Conservation (phyloP, 306 rosid genomes). For the Hylodesmum podocarpum region DNA sequence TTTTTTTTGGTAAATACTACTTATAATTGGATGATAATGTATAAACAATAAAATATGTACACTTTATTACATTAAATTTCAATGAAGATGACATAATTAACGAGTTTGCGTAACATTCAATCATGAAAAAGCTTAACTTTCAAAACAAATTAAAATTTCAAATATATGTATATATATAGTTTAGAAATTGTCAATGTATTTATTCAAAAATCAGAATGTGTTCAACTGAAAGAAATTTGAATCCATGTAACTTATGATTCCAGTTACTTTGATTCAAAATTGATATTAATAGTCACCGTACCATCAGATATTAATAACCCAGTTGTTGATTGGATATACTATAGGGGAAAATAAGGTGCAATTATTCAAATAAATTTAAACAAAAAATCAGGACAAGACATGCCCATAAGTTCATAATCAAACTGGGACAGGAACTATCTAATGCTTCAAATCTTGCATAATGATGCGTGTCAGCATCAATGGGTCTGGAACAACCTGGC, state of each 20-base stretch:
- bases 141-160: not conserved
- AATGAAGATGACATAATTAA: not conserved
- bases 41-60: too few species aligned
- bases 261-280: not conserved
- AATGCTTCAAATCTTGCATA: not conserved
- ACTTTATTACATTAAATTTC: not conserved
- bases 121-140: not conserved
- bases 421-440: not conserved
- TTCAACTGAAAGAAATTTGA: not conserved
- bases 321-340: not conserved
- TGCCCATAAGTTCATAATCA: constrained; percentile 23
- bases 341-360: not conserved
- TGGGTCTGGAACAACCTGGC: constrained; percentile 38
- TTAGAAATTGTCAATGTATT: not conserved
- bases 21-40: too few species aligned
- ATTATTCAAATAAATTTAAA: not conserved
- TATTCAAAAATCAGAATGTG: not conserved
- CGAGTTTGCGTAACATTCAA: not conserved
- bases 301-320: not conserved
- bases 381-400: constrained; percentile 8
- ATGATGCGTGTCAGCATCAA: constrained; percentile 19
- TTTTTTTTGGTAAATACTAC: too few species aligned
- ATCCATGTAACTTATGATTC: not conserved
- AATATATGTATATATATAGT: not conserved
- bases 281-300: not conserved